phyloP scores from a whole-genome alignment of 768 basidiomycete species.

The Suillus ampliporus region DNA sequence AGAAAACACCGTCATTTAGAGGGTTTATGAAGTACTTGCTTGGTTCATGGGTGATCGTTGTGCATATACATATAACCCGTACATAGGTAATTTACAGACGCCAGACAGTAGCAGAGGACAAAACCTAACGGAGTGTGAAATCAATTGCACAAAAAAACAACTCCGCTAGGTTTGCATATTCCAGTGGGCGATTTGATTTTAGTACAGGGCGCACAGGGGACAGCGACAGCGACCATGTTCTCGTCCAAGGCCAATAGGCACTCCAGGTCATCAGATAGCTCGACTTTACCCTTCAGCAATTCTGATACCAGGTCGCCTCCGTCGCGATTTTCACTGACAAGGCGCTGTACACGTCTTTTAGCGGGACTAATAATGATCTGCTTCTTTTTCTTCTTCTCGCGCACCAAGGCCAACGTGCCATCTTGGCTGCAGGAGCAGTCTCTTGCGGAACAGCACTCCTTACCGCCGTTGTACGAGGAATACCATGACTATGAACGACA shows the following conservation, averaged over 20 bases:
- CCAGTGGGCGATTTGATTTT: too few species aligned
- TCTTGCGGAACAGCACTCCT: slow-evolving; percentile 2
- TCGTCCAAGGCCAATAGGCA: slow-evolving; percentile 12
- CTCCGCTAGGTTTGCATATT: neutral
- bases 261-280: slow-evolving; percentile 6
- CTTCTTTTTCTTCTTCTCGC: slow-evolving; percentile 8
- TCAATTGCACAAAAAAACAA: neutral
- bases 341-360: slow-evolving; percentile 12
- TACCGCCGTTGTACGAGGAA: slow-evolving; percentile 52
- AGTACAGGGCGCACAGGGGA: too few species aligned
- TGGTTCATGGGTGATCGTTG: neutral
- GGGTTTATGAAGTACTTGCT: neutral
- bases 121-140: too few species aligned
- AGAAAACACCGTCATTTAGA: neutral
- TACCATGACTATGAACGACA: slow-evolving; percentile 50
- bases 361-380: neutral
- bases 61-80: too few species aligned
- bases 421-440: neutral
- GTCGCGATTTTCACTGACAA: slow-evolving; percentile 13
- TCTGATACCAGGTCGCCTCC: slow-evolving; percentile 14
- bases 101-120: too few species aligned
- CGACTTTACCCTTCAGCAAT: slow-evolving; percentile 23
- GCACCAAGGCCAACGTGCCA: neutral
- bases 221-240: slow-evolving; percentile 13
- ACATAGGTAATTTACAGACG: too few species aligned